phyloP scores from a whole-genome alignment of 495 filamentous ascomycete genomes.

The Collariella sp. region DNA sequence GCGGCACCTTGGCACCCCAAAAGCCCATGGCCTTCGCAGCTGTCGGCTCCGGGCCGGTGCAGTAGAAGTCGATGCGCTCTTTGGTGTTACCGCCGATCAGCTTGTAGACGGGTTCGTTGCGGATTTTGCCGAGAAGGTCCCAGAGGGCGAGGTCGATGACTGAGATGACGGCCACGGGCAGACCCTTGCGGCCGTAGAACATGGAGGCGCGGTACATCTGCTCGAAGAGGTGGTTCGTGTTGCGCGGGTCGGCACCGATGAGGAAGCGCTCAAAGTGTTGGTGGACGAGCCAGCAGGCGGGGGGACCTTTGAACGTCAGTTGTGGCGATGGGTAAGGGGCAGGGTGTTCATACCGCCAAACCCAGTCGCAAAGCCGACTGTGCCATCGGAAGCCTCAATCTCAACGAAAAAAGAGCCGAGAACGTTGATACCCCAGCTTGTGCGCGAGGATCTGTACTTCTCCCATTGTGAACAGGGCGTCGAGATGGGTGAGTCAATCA shows the following conservation, averaged over 20 bases:
- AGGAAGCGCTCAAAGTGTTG: conserved; percentile 89
- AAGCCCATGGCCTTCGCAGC: conserved; percentile 77
- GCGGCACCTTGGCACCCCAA: conserved; percentile 77
- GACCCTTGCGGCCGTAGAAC: conserved; percentile 91
- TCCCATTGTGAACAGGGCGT: conserved; percentile 87
- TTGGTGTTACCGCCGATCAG: conserved; percentile 82
- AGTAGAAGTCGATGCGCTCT: conserved; percentile 79
- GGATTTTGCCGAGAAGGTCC: conserved; percentile 83
- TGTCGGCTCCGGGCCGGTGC: conserved; percentile 76
- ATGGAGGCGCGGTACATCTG: conserved; percentile 93
- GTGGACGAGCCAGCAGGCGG: conserved; percentile 84
- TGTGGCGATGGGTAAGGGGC: neutral
- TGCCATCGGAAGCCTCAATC: conserved; percentile 79
- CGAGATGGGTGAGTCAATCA: conserved; percentile 83
- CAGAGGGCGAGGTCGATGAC: conserved; percentile 88
- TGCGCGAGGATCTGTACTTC: conserved; percentile 75
- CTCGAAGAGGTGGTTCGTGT: conserved; percentile 83
- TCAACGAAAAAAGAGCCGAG: conserved; percentile 91
- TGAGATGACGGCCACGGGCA: conserved; percentile 82
- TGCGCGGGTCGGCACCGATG: conserved; percentile 77
- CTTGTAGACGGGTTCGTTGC: conserved; percentile 89
- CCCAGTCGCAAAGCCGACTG: conserved; percentile 84
- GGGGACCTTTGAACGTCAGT: conserved; percentile 46
- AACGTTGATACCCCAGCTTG: conserved; percentile 93
- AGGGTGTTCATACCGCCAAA: conserved; percentile 58